Conservation (phyloP, 306 rosid genomes). For the Prunus padus region DNA sequence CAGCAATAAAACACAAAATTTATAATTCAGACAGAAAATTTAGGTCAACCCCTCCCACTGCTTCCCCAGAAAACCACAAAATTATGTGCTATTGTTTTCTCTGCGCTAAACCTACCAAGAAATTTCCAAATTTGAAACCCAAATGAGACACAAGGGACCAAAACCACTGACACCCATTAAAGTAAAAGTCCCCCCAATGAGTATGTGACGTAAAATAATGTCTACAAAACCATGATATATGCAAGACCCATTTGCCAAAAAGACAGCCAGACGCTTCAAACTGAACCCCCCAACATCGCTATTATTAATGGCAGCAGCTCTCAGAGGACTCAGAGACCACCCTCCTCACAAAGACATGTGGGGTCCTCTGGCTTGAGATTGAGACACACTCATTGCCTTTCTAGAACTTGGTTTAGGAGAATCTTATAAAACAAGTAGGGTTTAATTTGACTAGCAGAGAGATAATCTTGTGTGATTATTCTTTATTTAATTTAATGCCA, state of each 20-base stretch:
- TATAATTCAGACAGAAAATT: slow-evolving; percentile 34
- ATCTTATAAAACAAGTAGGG: not conserved
- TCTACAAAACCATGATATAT: slow-evolving; percentile 22
- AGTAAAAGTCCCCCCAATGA: slow-evolving; percentile 26
- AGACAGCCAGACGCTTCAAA: slow-evolving; percentile 29
- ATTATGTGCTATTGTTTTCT: not conserved
- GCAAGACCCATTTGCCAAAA: slow-evolving; percentile 40
- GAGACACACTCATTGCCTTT: slow-evolving; percentile 75
- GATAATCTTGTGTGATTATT: slow-evolving; percentile 19
- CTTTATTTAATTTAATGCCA: slow-evolving; percentile 23
- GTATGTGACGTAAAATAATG: slow-evolving; percentile 31
- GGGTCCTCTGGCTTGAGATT: slow-evolving; percentile 65
- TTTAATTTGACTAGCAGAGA: slow-evolving; percentile 19
- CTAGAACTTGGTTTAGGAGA: slow-evolving; percentile 39
- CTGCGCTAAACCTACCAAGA: slow-evolving; percentile 24
- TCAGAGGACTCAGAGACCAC: slow-evolving; percentile 12
- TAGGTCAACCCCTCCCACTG: slow-evolving; percentile 70
- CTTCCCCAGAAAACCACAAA: slow-evolving; percentile 26
- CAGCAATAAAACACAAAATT: not conserved
- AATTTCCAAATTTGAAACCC: slow-evolving; percentile 40
- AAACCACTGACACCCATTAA: slow-evolving; percentile 42
- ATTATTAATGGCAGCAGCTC: slow-evolving; percentile 42
- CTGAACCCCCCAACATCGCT: slow-evolving; percentile 30
- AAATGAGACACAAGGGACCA: slow-evolving; percentile 39
- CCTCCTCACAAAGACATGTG: slow-evolving; percentile 31